Percentiles rank a stretch among this genome's conserved stretches.
These are phyloP conservation scores for Panicum miliaceum DNA, from an alignment of 176 grass and related monocot genomes.

Conservation along the genomic window DNA sequence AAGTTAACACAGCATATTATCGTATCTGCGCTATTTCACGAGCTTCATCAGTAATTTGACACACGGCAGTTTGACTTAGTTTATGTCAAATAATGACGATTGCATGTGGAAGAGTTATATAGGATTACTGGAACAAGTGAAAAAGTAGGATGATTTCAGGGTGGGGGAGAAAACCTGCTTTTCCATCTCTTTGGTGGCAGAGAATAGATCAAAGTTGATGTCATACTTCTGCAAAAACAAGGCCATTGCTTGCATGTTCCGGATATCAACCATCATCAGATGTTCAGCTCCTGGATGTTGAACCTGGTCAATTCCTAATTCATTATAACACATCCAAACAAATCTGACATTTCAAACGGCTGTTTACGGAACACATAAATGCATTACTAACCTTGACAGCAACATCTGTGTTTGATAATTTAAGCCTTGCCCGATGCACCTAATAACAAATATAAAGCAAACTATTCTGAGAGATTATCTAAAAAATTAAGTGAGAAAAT, in stretches of 20 bases:
- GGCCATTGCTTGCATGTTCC: conserved; percentile 86
- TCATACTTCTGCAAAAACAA: conserved; percentile 91
- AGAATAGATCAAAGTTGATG: conserved; percentile 94
- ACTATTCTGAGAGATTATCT: not conserved
- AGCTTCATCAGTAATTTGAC: not conserved
- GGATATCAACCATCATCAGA: conserved; percentile 92
- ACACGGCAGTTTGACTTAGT: not conserved
- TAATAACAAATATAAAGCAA: conserved; percentile 40
- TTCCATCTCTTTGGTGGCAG: conserved; percentile 89
- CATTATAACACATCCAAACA: conserved; percentile 16
- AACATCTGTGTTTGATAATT: conserved; percentile 67
- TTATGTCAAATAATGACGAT: not conserved
- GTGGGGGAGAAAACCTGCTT: conserved; percentile 63
- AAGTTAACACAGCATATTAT: not conserved
- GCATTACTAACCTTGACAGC: conserved; percentile 75
- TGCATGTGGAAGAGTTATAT: not conserved
- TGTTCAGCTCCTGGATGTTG: conserved; percentile 93
- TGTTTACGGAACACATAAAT: conserved; percentile 8
- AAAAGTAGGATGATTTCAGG: not conserved
- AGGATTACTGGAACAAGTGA: not conserved
- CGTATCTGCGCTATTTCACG: not conserved
- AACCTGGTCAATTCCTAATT: conserved; percentile 59
- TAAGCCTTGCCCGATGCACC: conserved; percentile 91
- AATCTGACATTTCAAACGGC: conserved; percentile 32
- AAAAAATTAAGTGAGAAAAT: conserved; percentile 2